Evolutionary conservation across 2,329 filamentous ascomycete species (phyloP).

Genomic region (Gremmenia infestans): DNA sequence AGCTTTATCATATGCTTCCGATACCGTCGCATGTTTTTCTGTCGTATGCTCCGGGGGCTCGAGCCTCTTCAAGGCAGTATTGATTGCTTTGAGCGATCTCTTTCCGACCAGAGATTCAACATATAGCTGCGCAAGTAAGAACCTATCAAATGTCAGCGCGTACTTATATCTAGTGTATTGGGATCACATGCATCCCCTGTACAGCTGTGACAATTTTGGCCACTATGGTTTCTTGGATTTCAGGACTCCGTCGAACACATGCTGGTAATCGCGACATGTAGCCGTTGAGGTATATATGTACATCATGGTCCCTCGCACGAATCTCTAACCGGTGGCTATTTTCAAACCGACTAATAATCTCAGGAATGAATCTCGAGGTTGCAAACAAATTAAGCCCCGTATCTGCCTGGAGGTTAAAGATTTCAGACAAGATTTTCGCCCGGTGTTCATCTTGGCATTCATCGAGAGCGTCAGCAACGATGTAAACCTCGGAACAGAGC

Average conservation of each 20-base stretch:
- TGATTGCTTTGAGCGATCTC: slow-evolving; percentile 32
- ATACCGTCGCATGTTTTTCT: slow-evolving; percentile 18
- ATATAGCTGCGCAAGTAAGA: slow-evolving; percentile 28
- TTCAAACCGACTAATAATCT: slow-evolving; percentile 23
- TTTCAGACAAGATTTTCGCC: slow-evolving; percentile 25
- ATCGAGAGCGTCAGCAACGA: slow-evolving; percentile 16
- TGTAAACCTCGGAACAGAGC: slow-evolving; percentile 18
- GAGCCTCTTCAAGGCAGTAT: slow-evolving; percentile 30
- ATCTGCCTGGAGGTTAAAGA: slow-evolving; percentile 22
- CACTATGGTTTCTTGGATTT: slow-evolving; percentile 22
- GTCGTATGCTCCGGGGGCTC: too few relatives aligned
- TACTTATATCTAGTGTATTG: too few relatives aligned
- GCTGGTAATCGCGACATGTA: slow-evolving; percentile 17
- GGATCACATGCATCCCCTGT: slow-evolving; percentile 29
- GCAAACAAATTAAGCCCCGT: slow-evolving; percentile 24
- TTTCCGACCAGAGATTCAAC: slow-evolving; percentile 32
- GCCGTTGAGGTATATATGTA: slow-evolving; percentile 25
- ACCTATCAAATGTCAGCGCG: not conserved
- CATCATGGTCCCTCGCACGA: slow-evolving; percentile 27
- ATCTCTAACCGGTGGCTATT: slow-evolving; percentile 25
- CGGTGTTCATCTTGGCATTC: slow-evolving; percentile 11
- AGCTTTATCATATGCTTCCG: slow-evolving; percentile 32
- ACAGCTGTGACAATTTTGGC: slow-evolving; percentile 16
- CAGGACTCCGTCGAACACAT: slow-evolving; percentile 11
- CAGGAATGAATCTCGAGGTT: slow-evolving; percentile 30